Evolutionary conservation across 169 alveolate genomes (phyloP), one percentile per base, ranked within the genome.

Genomic region (Cryptosporidium sp.): DNA sequence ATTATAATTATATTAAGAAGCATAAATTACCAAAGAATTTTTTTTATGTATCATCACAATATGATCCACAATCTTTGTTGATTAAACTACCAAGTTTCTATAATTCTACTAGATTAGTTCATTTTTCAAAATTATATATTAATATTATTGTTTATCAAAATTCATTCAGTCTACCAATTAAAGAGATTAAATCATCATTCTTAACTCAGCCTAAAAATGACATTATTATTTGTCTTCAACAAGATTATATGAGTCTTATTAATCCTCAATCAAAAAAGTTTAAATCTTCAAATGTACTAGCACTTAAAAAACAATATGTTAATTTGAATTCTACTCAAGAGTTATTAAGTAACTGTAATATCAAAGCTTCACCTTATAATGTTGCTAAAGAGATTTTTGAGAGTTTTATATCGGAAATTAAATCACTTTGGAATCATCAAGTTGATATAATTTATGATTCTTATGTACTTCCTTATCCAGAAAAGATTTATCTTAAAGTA

Each of bases 31-130:
- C 29, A 12, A 62, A 45, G 23, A 37, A 39, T 10, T 48, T 16
- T 3, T 80, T 80, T 44, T 80, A 80, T 62, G 68, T 80, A 44
- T 80, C 89, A 58, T 60, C 69, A 33, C 56, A 12, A 51, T 31
- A 31, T 62, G 89, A 80, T 80, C 89, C 89, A 14, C 89, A 80
- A 65, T 80, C 80, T 6, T n/a, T 80, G 18, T 33, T 80, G 2
- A 80, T 80, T 42, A 80, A 42, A 26, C 44, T 80, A 3, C 89
- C 89, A 44, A 80, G 65, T 9, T 21, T 62, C 39, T 80, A 80
- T 42, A 80, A 80, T 58, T 80, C 80, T 12, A 23, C 1, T 18
- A 58, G 89, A 44, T 37, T 80, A 14, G 52, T 80, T 48, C 62
- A 80, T 23, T 62, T 80, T 29, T 53, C 89, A 26, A 80, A 62